Conservation (phyloP, 2,329 filamentous ascomycete species). For the Claviceps lovelessii region DNA sequence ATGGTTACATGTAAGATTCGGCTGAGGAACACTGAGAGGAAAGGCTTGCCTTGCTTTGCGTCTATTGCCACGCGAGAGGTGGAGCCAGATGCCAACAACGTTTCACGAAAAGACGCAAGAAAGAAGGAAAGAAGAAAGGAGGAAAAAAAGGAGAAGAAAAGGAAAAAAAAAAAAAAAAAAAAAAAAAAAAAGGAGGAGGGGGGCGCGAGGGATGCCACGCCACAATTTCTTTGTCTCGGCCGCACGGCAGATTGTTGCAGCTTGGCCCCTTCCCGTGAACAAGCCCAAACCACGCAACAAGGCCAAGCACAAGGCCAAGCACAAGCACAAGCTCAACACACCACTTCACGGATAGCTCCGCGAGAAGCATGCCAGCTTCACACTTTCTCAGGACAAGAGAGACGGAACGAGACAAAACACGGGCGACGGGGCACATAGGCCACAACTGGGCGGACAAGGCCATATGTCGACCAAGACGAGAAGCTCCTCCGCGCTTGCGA, state of each 20-base stretch:
- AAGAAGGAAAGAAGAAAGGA: not conserved
- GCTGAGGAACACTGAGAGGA: not conserved
- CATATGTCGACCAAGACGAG: not conserved
- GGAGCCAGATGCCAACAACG: not conserved
- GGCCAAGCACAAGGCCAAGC: not conserved
- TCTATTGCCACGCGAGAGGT: not conserved
- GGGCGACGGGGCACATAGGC: not conserved
- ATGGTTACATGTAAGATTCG: not conserved
- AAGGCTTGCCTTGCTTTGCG: not conserved
- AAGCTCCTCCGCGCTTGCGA: not conserved
- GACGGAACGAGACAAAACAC: not conserved
- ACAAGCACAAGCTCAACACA: no score
- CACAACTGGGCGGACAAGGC: not conserved
- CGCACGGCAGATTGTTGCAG: not conserved
- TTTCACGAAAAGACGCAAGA: not conserved
- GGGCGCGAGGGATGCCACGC: not conserved
- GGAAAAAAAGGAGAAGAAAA: not conserved
- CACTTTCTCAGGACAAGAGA: not conserved
- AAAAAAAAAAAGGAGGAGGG: no score
- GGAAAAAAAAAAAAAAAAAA: not conserved
- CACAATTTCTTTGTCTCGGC: constrained; percentile 2
- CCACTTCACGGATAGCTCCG: not conserved
- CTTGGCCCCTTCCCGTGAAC: not conserved
- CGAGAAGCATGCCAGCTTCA: not conserved
- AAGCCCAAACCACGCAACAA: no score